Percentiles rank a stretch among this genome's conserved stretches.
phyloP scores from a whole-genome alignment of 1,284 basidiomycete genomes.

The Leccinum pachyderme region DNA sequence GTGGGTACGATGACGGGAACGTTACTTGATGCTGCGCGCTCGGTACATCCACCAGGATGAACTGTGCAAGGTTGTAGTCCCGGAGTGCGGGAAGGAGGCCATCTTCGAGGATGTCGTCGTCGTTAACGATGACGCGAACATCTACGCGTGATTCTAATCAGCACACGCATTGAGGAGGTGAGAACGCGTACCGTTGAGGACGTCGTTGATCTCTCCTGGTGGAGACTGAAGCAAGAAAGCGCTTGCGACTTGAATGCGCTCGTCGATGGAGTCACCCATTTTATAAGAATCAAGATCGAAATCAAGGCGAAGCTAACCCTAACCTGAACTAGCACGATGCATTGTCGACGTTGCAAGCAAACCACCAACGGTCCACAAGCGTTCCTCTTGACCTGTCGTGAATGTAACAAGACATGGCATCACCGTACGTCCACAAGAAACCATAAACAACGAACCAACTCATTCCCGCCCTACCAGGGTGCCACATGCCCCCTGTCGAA shows the following conservation, averaged over 20 bases:
- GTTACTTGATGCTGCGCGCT: conserved; percentile 68
- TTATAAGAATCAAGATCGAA: too few species aligned
- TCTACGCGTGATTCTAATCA: conserved; percentile 47
- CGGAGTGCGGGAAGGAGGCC: conserved; percentile 75
- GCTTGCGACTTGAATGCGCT: conserved; percentile 70
- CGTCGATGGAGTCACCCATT: conserved; percentile 27
- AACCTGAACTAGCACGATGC: conserved; percentile 16
- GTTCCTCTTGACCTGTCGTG: conserved; percentile 27
- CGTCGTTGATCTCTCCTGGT: conserved; percentile 94
- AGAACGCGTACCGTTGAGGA: conserved; percentile 69
- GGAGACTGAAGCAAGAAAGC: conserved; percentile 85
- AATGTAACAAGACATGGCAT: conserved; percentile 28
- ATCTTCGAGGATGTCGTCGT: conserved; percentile 78
- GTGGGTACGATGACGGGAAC: conserved; percentile 9
- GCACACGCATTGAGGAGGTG: not conserved
- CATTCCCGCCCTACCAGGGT: conserved; percentile 17
- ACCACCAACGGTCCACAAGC: conserved; percentile 22
- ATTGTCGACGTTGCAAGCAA: conserved; percentile 28
- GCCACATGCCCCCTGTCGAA: conserved; percentile 27
- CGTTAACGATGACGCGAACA: conserved; percentile 82
- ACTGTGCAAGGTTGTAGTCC: conserved; percentile 84
- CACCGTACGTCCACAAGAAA: conserved; percentile 24
- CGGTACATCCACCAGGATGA: conserved; percentile 75
- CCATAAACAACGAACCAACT: not conserved
- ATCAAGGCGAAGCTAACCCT: conserved; percentile 20